Evolutionary conservation across 2,329 filamentous ascomycete genomes (phyloP).

Genomic region (Samsoniella hepiali): DNA sequence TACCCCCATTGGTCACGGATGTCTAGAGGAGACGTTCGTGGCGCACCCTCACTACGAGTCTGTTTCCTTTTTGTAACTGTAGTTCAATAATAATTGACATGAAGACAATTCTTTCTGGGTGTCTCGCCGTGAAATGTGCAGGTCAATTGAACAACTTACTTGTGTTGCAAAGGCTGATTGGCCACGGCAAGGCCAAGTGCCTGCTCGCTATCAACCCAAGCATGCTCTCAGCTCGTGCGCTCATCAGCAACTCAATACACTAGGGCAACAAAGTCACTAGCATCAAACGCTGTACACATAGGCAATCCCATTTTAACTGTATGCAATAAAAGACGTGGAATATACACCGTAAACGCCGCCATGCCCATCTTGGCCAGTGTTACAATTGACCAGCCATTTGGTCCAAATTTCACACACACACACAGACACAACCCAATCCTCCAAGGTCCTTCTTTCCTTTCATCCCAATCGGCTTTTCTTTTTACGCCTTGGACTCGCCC

Average conservation of each 20-base stretch:
- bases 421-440: slow-evolving; percentile 27
- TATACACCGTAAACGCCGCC: slow-evolving; percentile 29
- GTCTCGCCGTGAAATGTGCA: background rate
- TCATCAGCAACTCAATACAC: too few species aligned
- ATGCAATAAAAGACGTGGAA: slow-evolving; percentile 15
- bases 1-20: slow-evolving; percentile 5
- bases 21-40: background rate
- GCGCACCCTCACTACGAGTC: slow-evolving; percentile 3
- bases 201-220: background rate
- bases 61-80: slow-evolving; percentile 16
- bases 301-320: slow-evolving; percentile 13
- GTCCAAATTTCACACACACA: slow-evolving; percentile 32
- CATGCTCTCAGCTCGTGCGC: background rate
- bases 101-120: background rate
- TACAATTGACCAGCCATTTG: slow-evolving; percentile 18
- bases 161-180: too few species aligned
- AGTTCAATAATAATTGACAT: slow-evolving; percentile 16
- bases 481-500: slow-evolving; percentile 33
- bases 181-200: too few species aligned
- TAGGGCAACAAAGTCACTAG: too few species aligned
- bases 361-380: slow-evolving; percentile 31
- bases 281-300: background rate
- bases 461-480: background rate
- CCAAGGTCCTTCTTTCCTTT: slow-evolving; percentile 4
- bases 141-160: background rate